These are phyloP conservation scores for Phialophora verrucosa DNA, from an alignment of 2,329 filamentous ascomycete species.

Conservation along the genomic window DNA sequence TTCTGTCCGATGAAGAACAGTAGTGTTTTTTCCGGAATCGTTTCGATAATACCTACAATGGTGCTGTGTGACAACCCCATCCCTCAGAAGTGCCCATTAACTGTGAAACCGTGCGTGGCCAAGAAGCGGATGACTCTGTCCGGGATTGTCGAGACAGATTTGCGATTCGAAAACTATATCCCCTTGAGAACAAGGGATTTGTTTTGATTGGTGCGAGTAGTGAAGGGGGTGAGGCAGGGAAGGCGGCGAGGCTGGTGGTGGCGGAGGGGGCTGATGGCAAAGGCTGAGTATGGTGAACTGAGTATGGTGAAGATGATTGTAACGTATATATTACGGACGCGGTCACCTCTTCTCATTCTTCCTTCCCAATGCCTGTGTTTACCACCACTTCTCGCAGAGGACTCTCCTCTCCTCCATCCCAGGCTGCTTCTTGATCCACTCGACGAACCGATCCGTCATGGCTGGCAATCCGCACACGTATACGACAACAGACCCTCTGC, in stretches of 20 bases:
- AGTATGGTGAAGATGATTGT: too few species aligned
- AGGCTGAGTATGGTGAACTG: too few species aligned
- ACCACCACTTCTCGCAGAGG: conserved; percentile 71
- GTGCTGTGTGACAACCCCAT: not conserved
- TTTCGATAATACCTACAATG: not conserved
- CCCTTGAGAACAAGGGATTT: not conserved
- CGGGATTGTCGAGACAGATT: not conserved
- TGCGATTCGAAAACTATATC: not conserved
- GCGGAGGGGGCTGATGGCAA: too few species aligned
- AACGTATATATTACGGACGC: too few species aligned
- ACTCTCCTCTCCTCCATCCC: conserved; percentile 57
- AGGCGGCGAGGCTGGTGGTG: not conserved
- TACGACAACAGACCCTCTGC: conserved; percentile 56
- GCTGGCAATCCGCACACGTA: conserved; percentile 71
- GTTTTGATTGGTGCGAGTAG: not conserved
- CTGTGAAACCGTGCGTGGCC: not conserved
- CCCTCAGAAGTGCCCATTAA: not conserved
- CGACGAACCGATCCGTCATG: conserved; percentile 72
- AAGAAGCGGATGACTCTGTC: not conserved
- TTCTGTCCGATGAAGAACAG: not conserved
- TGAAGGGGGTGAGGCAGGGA: not conserved
- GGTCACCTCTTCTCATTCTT: not conserved
- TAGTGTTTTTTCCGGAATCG: not conserved
- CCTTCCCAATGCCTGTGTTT: conserved; percentile 2
- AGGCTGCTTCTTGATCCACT: conserved; percentile 45